Percentiles rank a stretch among this genome's conserved stretches.
Conservation (phyloP, 2,329 filamentous ascomycete genomes). For the Aspergillus jensenii region DNA sequence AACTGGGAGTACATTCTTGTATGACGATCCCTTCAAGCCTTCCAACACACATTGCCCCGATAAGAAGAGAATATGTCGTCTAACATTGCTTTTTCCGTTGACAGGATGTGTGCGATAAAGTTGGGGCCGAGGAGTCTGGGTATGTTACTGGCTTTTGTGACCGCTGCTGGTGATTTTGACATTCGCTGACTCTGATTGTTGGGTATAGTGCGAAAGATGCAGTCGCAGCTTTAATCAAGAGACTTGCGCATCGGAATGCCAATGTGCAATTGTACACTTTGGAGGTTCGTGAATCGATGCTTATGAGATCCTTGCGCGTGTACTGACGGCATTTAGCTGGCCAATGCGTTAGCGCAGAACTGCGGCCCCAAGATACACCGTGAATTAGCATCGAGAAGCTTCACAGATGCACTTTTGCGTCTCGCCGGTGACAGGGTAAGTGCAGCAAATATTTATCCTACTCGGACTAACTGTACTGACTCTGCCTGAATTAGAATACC, state of each 20-base stretch:
- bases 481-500: constrained; percentile 62
- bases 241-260: constrained; percentile 87
- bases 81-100: constrained; percentile 15
- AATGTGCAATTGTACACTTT: constrained; percentile 96
- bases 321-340: constrained; percentile 59
- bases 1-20: constrained; percentile 72
- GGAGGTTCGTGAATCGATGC: constrained; percentile 55
- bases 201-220: constrained; percentile 69
- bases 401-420: constrained; percentile 89
- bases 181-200: constrained; percentile 14
- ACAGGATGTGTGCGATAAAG: constrained; percentile 62
- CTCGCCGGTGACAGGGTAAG: constrained; percentile 78
- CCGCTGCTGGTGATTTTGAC: background rate
- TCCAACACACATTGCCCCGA: background rate
- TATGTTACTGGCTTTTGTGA: constrained; percentile 21
- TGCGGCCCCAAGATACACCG: constrained; percentile 84
- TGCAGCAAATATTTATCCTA: background rate
- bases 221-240: constrained; percentile 86
- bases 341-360: constrained; percentile 88
- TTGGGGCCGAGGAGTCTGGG: constrained; percentile 51
- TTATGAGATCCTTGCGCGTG: background rate
- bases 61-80: constrained; percentile 8
- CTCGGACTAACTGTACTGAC: background rate
- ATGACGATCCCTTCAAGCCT: constrained; percentile 21
- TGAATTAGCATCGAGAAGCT: constrained; percentile 85